Base-by-base conservation (phyloP, 345 rosid species). In the Dimocarpus longan region DNA sequence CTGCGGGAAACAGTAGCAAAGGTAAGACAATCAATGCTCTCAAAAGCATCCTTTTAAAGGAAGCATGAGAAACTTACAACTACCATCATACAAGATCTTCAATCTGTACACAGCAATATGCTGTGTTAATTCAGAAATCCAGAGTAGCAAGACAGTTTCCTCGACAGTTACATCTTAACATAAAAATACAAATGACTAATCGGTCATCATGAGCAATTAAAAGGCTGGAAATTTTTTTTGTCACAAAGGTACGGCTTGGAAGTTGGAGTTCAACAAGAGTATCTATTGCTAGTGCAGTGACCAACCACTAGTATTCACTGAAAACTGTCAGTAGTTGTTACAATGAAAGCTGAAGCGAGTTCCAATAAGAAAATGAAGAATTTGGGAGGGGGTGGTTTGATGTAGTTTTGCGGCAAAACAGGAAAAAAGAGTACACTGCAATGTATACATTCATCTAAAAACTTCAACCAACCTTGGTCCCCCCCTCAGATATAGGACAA, bases 381-480 rank as follows among this genome's bases (percentile, higher is more conserved):
- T 26, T 32, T 32, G 37, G 37, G 37, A 2, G 37, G 1, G 37
- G 37, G 37, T 1, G 37, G 37, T 28, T 1, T 1, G 32, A 2
- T 28, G 32, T 28, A 2, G 32, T 1, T 28, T 28, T 28, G 32
- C 32, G 32, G 37, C 65, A 10, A 70, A 68, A 22, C 60, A 26
- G 74, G 26, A 48, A 48, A 60, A 48, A 50, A 32, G 15, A 50
- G 64, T 54, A 16, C 63, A 28, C 63, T 26, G 32, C 39, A 37
- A 13, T 12, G 21, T 7, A 21, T 37, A 5, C 15, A 62, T 21
- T 19, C 43, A 28, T 70, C 1, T 57, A 57, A 26, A 32, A 72
- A 56, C 28, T 39, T 72, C 28, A 56, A 54, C 59, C 28, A 66
- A 76, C 72, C 79, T 76, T 24, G 40, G 64, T 24, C 52, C 56